phyloP scores from a whole-genome alignment of 805 yeast species.

The Schwanniomyces pseudopolymorphus region DNA sequence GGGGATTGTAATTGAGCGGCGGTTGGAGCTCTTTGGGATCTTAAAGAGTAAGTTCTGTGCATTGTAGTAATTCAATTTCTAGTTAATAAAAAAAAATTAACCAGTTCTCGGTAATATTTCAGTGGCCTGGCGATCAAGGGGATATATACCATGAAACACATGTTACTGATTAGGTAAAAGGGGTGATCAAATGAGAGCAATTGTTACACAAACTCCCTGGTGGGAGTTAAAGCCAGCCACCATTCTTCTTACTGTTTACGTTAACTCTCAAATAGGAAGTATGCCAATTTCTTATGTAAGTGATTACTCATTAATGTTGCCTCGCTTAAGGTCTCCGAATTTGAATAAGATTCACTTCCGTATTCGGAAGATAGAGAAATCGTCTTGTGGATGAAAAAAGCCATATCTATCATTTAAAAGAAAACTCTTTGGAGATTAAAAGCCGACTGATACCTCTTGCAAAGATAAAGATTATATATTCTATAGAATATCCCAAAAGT shows the following conservation, averaged over 20 bases:
- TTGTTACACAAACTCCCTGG: constrained; percentile 4
- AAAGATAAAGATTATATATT: neutral
- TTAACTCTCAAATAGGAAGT: constrained; percentile 4
- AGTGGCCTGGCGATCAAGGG: constrained; percentile 5
- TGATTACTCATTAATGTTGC: neutral
- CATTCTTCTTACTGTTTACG: neutral
- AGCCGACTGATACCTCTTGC: neutral
- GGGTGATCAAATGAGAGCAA: constrained; percentile 7
- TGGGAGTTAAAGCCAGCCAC: constrained; percentile 4
- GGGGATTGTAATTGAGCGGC: constrained; percentile 79
- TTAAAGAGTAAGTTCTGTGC: constrained; percentile 85
- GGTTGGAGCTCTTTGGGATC: constrained; percentile 78
- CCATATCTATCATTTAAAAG: neutral
- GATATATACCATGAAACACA: constrained; percentile 2
- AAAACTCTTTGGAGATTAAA: neutral
- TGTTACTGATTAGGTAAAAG: constrained; percentile 2
- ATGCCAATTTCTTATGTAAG: neutral
- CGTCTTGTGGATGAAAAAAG: neutral
- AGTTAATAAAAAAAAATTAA: neutral
- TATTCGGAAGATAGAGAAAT: neutral
- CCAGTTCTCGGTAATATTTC: constrained; percentile 1
- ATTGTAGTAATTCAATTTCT: constrained; percentile 29
- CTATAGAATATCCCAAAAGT: neutral
- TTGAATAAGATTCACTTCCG: neutral
- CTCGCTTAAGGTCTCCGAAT: neutral